Percentiles rank a stretch among this genome's conserved stretches.
Conservation (phyloP, 441 rosid genomes). For the Populus hybrid region DNA sequence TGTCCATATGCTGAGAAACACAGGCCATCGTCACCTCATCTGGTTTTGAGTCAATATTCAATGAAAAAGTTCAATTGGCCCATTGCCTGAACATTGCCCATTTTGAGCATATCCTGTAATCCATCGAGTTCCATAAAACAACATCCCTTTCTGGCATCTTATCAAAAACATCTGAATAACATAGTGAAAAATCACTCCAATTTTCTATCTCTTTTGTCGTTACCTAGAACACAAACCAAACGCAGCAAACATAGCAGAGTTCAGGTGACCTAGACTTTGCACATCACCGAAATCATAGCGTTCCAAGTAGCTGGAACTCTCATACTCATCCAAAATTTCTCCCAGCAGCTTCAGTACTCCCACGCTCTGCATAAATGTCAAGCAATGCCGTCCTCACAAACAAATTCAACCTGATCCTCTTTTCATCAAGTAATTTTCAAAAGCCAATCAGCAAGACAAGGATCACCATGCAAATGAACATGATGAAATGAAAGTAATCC, state of each 20-base stretch:
- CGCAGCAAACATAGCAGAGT: conserved; percentile 17
- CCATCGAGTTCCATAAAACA: conserved; percentile 65
- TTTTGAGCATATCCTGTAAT: conserved; percentile 53
- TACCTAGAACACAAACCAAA: no score
- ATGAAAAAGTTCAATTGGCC: conserved; percentile 44
- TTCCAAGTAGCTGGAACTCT: conserved; percentile 43
- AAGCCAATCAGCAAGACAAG: conserved; percentile 35
- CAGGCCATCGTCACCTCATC: conserved; percentile 49
- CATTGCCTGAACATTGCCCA: conserved; percentile 39
- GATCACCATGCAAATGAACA: conserved; percentile 42
- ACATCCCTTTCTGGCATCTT: conserved; percentile 42
- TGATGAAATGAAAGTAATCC: conserved; percentile 57
- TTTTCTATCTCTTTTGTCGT: no score
- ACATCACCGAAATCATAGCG: conserved; percentile 50
- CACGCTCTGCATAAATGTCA: conserved; percentile 78
- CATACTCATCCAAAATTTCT: conserved; percentile 42
- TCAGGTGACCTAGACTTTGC: conserved; percentile 35
- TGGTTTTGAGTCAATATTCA: conserved; percentile 44
- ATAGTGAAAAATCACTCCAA: no score
- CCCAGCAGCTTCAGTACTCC: conserved; percentile 54
- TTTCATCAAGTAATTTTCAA: conserved; percentile 20
- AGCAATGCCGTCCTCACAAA: conserved; percentile 59
- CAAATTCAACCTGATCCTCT: conserved; percentile 30
- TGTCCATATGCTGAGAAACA: conserved; percentile 47
- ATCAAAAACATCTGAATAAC: conserved; percentile 37